phyloP scores from a whole-genome alignment of 495 filamentous ascomycete species.

The Penicillium paradoxum region DNA sequence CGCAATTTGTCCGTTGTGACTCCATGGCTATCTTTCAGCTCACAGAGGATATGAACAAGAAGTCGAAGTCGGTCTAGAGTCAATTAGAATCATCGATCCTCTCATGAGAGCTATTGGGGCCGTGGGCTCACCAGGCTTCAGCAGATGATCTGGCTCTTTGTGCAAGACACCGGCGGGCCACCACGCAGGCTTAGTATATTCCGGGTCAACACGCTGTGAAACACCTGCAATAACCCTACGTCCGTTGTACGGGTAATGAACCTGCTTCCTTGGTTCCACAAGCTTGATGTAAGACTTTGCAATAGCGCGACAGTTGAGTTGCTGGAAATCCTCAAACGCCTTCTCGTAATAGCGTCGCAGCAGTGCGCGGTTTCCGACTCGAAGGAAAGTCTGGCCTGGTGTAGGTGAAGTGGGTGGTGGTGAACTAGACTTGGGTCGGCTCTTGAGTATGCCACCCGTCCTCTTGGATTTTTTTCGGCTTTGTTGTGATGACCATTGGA shows the following conservation, averaged over 20 bases:
- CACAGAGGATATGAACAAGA: conserved; percentile 57
- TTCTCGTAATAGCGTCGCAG: conserved; percentile 60
- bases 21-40: conserved; percentile 36
- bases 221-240: conserved; percentile 41
- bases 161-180: conserved; percentile 68
- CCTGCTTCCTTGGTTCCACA: conserved; percentile 83
- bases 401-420: conserved; percentile 19
- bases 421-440: conserved; percentile 21
- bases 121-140: conserved; percentile 57
- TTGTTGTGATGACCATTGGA: conserved; percentile 33
- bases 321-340: conserved; percentile 42
- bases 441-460: conserved; percentile 14
- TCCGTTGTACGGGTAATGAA: conserved; percentile 71
- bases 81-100: background rate
- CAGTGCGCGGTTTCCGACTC: conserved; percentile 52
- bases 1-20: conserved; percentile 40
- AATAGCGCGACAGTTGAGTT: conserved; percentile 47
- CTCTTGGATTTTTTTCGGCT: conserved; percentile 28
- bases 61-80: conserved; percentile 55
- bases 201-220: conserved; percentile 37
- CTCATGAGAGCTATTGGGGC: background rate
- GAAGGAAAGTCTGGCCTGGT: conserved; percentile 38
- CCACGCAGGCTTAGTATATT: conserved; percentile 61
- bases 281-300: conserved; percentile 77
- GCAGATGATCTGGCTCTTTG: conserved; percentile 76